Evolutionary conservation across 2,329 filamentous ascomycete genomes (phyloP), one percentile per base, ranked within the genome.

Genomic region (Epichloe gansuensis): DNA sequence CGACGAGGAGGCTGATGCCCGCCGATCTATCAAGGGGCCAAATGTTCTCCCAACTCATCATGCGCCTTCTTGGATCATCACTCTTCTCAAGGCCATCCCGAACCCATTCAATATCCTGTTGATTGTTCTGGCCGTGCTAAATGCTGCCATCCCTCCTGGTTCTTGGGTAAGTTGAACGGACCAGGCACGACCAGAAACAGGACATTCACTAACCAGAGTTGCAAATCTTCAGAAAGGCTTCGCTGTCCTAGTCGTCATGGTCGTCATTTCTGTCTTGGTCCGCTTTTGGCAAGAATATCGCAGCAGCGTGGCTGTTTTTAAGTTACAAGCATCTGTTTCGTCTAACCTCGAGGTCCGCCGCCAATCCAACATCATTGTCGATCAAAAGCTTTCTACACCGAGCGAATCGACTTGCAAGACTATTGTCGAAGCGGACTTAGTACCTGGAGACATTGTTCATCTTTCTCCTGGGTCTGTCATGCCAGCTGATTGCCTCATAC

Each of bases 251-350:
- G 54, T 62, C 37, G 51, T 60, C 52, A 63, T 63, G 61, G 57
- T 63, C 17, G 7, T 50, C 39, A 56, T 63, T 25, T 63, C 61
- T 5, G 57, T 60, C n/a, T 11, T 53, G n/a, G 60, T 62, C 5
- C 59, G 61, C 17, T 63, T 63, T 44, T 62, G 61, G 61, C 61
- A 63, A 34, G 61, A 63, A 34, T 62, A 63, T 28, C 56, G 59
- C 21, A 63, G 61, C 53, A 59, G 58, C 17, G 44, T 63, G 4
- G 59, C 59, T 13, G 59, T 63, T 38, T 61, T 61, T 39, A 56
- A 55, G 31, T 56, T 63, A 3, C 59, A 62, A 48, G 57, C 56
- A 34, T 61, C 61, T n/a, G 55, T 63, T 28, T 57, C 58, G 13
- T 57, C 54, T n/a, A 55, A 55, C 21, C 54, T 58, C 17, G 53